These are phyloP conservation scores for Phtheirospermum japonicum DNA, from an alignment of 257 asterid genomes.

Conservation along the genomic window DNA sequence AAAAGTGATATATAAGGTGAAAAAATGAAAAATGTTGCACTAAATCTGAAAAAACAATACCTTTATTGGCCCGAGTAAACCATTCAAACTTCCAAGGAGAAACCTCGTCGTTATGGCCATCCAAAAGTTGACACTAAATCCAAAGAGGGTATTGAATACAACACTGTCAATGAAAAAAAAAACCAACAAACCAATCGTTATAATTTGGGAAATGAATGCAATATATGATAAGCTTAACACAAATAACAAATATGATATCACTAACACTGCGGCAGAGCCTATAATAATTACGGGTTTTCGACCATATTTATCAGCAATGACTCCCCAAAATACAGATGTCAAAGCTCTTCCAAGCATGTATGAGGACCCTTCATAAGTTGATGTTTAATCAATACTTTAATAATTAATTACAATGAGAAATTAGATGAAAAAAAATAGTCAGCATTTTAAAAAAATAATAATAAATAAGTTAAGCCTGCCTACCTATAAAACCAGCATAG, in stretches of 20 bases:
- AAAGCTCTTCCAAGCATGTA: slow-evolving; percentile 75
- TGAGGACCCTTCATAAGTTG: slow-evolving; percentile 48
- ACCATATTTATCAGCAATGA: slow-evolving; percentile 63
- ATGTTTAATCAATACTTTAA: not conserved
- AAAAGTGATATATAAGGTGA: no score
- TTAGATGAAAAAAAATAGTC: not conserved
- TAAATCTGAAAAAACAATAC: slow-evolving; percentile 36
- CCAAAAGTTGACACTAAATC: slow-evolving; percentile 68
- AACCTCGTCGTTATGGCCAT: slow-evolving; percentile 78
- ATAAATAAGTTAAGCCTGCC: slow-evolving; percentile 1
- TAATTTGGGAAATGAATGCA: not conserved
- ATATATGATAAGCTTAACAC: slow-evolving; percentile 1
- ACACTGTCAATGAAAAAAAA: slow-evolving; percentile 50
- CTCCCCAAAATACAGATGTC: slow-evolving; percentile 70
- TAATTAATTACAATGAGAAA: slow-evolving; percentile 14
- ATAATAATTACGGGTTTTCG: slow-evolving; percentile 68
- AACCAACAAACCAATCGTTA: not conserved
- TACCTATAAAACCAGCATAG: slow-evolving; percentile 77
- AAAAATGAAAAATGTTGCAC: no score
- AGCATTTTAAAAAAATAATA: not conserved
- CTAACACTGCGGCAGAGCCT: slow-evolving; percentile 62
- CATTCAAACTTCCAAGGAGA: slow-evolving; percentile 73
- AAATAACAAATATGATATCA: not conserved
- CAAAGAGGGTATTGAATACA: slow-evolving; percentile 76
- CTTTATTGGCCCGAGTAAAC: slow-evolving; percentile 77